A percentile compares a stretch with the other conserved stretches of the same genome.
Evolutionary conservation across 2,329 filamentous ascomycete genomes (phyloP).

Genomic region (Botrytis elliptica): DNA sequence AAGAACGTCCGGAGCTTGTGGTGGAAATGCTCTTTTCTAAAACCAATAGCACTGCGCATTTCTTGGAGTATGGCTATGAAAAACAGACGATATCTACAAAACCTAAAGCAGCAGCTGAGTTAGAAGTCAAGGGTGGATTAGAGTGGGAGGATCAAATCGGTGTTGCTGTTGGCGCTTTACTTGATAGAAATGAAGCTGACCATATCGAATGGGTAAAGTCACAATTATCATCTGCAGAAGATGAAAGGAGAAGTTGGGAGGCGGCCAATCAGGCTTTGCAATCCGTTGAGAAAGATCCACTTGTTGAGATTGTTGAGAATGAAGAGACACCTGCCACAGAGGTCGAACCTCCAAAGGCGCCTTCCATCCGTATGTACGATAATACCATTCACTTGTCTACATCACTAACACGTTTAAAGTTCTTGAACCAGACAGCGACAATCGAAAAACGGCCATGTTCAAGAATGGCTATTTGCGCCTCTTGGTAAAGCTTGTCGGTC

Average conservation of each 20-base stretch:
- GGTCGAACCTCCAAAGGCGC: conserved; percentile 43
- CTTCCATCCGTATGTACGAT: conserved; percentile 52
- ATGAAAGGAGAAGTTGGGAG: conserved; percentile 76
- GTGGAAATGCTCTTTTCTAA: conserved; percentile 97
- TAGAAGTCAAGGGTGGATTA: conserved; percentile 75
- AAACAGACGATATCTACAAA: conserved; percentile 68
- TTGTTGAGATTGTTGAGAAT: conserved; percentile 41
- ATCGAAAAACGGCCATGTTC: conserved; percentile 73
- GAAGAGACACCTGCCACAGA: conserved; percentile 37
- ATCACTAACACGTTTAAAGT: conserved; percentile 32
- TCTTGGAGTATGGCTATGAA: conserved; percentile 87
- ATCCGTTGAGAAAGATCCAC: conserved; percentile 43
- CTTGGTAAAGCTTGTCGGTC: conserved; percentile 73
- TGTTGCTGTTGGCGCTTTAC: conserved; percentile 74
- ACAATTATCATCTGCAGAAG: conserved; percentile 64
- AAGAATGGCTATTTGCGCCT: conserved; percentile 86
- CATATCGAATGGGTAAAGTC: conserved; percentile 80
- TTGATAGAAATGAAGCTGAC: conserved; percentile 76
- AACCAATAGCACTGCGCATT: conserved; percentile 76
- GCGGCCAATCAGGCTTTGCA: conserved; percentile 63
- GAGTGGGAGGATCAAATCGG: conserved; percentile 66
- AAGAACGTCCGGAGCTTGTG: conserved; percentile 79
- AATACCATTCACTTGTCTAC: not conserved
- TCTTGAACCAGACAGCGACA: conserved; percentile 57
- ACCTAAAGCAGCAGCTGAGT: conserved; percentile 70